These are phyloP conservation scores for Petunia secreta DNA, from an alignment of 257 asterid species.

Conservation along the genomic window DNA sequence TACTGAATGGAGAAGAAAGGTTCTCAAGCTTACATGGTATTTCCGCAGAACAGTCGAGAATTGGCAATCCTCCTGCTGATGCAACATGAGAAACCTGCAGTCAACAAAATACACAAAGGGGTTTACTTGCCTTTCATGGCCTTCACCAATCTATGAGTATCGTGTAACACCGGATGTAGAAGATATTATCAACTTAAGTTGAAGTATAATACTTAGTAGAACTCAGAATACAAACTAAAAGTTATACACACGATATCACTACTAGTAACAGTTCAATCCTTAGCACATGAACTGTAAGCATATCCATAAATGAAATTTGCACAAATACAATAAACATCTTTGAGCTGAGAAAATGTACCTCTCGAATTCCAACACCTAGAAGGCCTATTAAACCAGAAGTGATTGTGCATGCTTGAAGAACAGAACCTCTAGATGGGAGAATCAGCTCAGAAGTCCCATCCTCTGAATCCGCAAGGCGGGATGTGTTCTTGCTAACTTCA, in stretches of 20 bases:
- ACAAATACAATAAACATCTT: slow-evolving; percentile 10
- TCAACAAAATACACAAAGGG: slow-evolving; percentile 27
- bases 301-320: neutral
- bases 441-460: slow-evolving; percentile 31
- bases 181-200: neutral
- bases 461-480: slow-evolving; percentile 33
- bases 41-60: slow-evolving; percentile 61
- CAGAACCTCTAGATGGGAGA: slow-evolving; percentile 65
- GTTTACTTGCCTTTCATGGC: neutral
- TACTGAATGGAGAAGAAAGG: slow-evolving; percentile 27
- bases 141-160: neutral
- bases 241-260: neutral
- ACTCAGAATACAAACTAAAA: neutral
- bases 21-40: slow-evolving; percentile 57
- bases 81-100: slow-evolving; percentile 78
- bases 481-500: slow-evolving; percentile 34
- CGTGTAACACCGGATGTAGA: neutral
- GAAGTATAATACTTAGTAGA: neutral
- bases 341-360: slow-evolving; percentile 47
- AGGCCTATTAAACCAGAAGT: slow-evolving; percentile 68
- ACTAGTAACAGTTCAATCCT: neutral
- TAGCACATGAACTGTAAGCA: neutral
- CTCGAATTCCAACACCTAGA: slow-evolving; percentile 66
- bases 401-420: slow-evolving; percentile 79
- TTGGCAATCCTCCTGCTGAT: slow-evolving; percentile 64